phyloP scores from a whole-genome alignment of 768 basidiomycete genomes.

The Lactarius psammicola region DNA sequence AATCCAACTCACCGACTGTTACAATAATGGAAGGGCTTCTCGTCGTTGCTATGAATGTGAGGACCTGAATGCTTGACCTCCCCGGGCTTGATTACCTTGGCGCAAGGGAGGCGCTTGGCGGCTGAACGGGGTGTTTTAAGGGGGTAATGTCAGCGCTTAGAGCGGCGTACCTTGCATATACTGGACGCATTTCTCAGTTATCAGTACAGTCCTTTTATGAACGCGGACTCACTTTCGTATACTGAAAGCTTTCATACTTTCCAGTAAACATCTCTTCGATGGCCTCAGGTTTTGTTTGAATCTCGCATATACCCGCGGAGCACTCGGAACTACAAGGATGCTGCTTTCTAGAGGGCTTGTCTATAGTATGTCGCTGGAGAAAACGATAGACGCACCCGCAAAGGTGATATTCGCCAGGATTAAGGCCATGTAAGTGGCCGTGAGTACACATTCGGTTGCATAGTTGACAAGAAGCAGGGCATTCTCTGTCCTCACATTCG shows the following conservation, averaged over 20 bases:
- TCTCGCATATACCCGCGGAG: constrained; percentile 52
- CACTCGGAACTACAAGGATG: constrained; percentile 49
- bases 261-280: constrained; percentile 62
- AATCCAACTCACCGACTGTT: constrained; percentile 40
- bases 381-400: constrained; percentile 46
- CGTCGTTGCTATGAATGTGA: constrained; percentile 49
- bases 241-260: constrained; percentile 55
- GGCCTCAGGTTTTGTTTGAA: constrained; percentile 55
- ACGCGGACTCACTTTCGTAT: too few relatives aligned
- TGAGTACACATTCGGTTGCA: constrained; percentile 52
- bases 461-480: constrained; percentile 52
- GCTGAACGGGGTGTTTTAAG: constrained; percentile 34
- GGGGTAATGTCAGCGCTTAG: too few relatives aligned
- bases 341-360: too few relatives aligned
- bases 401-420: constrained; percentile 44
- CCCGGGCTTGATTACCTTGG: too few relatives aligned
- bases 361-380: neutral
- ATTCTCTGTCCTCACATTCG: too few relatives aligned
- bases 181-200: constrained; percentile 32
- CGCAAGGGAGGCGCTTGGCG: too few relatives aligned
- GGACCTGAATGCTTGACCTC: too few relatives aligned
- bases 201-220: neutral
- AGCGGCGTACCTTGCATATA: constrained; percentile 48
- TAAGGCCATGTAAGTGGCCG: constrained; percentile 52
- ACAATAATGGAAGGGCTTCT: constrained; percentile 52